phyloP scores from a whole-genome alignment of 2,329 filamentous ascomycete genomes.

The Fusarium setosum region DNA sequence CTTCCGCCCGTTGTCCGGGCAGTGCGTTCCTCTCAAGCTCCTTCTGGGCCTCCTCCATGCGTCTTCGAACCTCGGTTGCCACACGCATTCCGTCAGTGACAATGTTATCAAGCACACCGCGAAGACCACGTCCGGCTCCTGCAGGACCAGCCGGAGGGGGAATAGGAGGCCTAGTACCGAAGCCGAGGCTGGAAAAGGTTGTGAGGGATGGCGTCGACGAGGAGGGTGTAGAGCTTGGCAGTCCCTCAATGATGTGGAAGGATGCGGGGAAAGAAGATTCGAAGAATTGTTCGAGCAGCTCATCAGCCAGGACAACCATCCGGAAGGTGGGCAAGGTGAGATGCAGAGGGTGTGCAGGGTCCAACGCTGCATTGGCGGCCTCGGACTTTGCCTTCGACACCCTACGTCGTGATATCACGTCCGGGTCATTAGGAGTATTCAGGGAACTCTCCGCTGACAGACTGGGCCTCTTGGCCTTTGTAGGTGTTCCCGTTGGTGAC shows the following conservation, averaged over 20 bases:
- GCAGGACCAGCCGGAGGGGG: conserved; percentile 54
- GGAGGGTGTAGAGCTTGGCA: conserved; percentile 49
- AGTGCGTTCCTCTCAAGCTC: conserved; percentile 87
- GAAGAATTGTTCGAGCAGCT: conserved; percentile 96
- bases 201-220: conserved; percentile 74
- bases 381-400: conserved; percentile 76
- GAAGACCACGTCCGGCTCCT: conserved; percentile 76
- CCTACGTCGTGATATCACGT: conserved; percentile 43
- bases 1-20: conserved; percentile 72
- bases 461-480: conserved; percentile 55
- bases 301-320: conserved; percentile 97
- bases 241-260: conserved; percentile 84
- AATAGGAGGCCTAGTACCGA: conserved; percentile 55
- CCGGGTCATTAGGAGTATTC: conserved; percentile 20
- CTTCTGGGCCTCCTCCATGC: conserved; percentile 95
- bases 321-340: conserved; percentile 98
- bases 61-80: conserved; percentile 87
- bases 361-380: conserved; percentile 88
- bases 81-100: conserved; percentile 98
- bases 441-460: conserved; percentile 51
- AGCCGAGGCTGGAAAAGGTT: conserved; percentile 82
- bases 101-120: conserved; percentile 96
- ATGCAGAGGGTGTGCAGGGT: conserved; percentile 91
- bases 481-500: conserved; percentile 56
- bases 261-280: conserved; percentile 94